Percentiles rank a stretch among this genome's conserved stretches.
phyloP scores from a whole-genome alignment of 345 rosid species.

The Garcia nutans region DNA sequence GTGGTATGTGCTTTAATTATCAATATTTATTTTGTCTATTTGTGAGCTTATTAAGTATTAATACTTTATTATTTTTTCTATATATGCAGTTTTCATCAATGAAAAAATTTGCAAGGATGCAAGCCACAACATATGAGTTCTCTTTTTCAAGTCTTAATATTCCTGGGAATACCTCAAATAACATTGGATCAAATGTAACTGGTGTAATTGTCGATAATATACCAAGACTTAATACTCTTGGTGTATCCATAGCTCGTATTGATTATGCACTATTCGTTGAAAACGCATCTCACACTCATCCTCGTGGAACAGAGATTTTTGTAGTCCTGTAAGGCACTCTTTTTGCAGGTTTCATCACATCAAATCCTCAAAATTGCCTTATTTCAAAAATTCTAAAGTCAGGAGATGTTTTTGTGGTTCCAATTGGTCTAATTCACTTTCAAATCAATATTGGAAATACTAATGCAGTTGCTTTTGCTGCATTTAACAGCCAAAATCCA shows the following conservation, averaged over 20 bases:
- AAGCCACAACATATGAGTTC: background rate
- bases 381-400: background rate
- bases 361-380: background rate
- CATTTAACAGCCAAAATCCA: constrained; percentile 13
- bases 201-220: background rate
- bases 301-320: background rate
- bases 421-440: constrained; percentile 8
- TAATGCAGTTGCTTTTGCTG: constrained; percentile 1
- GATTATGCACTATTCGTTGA: background rate
- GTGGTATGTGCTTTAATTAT: background rate
- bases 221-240: background rate
- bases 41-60: too few relatives aligned
- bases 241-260: background rate
- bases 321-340: constrained; percentile 6
- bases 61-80: too few relatives aligned
- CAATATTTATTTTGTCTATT: too few relatives aligned
- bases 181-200: background rate
- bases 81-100: background rate
- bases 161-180: background rate
- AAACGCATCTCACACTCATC: background rate
- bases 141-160: background rate
- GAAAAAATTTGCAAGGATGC: background rate
- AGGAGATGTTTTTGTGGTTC: constrained; percentile 2
- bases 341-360: background rate
- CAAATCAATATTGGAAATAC: constrained; percentile 11